Conservation (phyloP, 768 basidiomycete genomes). For the Candolleomyces eurysporus region DNA sequence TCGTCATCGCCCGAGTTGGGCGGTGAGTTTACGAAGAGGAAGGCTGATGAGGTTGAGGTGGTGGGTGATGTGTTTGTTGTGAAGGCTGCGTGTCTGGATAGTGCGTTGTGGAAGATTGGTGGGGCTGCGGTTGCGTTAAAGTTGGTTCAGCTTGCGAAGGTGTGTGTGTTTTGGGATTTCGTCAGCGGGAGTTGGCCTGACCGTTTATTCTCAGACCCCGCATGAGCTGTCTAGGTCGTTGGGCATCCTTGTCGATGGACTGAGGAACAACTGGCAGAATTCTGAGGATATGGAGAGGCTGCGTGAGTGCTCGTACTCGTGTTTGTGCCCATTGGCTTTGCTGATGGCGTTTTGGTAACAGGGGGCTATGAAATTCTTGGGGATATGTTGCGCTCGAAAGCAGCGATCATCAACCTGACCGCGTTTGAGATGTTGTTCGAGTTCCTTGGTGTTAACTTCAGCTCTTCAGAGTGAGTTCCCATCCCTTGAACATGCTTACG, state of each 20-base stretch:
- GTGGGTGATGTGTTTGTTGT: slow-evolving; percentile 56
- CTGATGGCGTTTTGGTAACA: slow-evolving; percentile 24
- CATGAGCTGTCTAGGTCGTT: slow-evolving; percentile 77
- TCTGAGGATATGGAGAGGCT: slow-evolving; percentile 93
- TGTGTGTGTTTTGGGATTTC: slow-evolving; percentile 36
- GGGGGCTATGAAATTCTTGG: slow-evolving; percentile 88
- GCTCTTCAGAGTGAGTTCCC: slow-evolving; percentile 77
- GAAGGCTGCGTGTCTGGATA: slow-evolving; percentile 65
- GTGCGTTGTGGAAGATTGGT: slow-evolving; percentile 78
- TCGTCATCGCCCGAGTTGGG: too few species aligned
- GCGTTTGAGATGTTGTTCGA: slow-evolving; percentile 82
- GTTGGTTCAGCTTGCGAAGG: slow-evolving; percentile 75
- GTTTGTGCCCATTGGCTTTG: not conserved
- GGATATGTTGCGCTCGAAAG: slow-evolving; percentile 69
- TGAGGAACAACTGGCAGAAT: slow-evolving; percentile 87
- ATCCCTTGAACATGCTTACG: too few species aligned
- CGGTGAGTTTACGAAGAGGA: not conserved
- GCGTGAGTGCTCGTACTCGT: slow-evolving; percentile 45
- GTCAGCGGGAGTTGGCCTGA: not conserved
- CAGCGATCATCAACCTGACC: slow-evolving; percentile 72
- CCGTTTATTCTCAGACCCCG: slow-evolving; percentile 46
- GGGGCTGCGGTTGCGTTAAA: slow-evolving; percentile 73
- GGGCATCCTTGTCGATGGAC: slow-evolving; percentile 69
- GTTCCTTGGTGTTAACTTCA: slow-evolving; percentile 83
- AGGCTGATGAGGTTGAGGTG: slow-evolving; percentile 20